Percentiles rank a stretch among this genome's conserved stretches.
These are phyloP conservation scores for Neoascochyta sp. DNA, from an alignment of 2,329 filamentous ascomycete genomes.

Conservation along the genomic window DNA sequence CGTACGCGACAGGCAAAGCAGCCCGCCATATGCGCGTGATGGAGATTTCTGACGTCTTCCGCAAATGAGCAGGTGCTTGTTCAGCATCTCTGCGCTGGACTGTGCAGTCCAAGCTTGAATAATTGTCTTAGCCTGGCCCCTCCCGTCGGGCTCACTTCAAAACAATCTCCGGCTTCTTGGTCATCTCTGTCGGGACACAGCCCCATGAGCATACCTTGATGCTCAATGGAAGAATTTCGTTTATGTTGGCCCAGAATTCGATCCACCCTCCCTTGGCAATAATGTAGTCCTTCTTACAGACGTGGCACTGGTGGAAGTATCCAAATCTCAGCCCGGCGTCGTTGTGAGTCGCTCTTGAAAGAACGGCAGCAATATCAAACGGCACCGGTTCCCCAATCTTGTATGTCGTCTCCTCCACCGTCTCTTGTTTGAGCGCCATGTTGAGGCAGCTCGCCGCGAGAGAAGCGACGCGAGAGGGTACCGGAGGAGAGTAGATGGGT, in stretches of 20 bases:
- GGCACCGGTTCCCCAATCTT: conserved; percentile 7
- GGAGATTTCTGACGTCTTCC: too few relatives aligned
- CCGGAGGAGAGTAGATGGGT: conserved; percentile 15
- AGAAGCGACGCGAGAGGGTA: conserved; percentile 9
- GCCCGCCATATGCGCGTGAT: too few relatives aligned
- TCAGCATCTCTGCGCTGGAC: too few relatives aligned
- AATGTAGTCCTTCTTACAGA: conserved; percentile 26
- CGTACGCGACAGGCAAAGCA: too few relatives aligned
- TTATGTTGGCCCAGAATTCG: conserved; percentile 23
- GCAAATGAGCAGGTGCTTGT: too few relatives aligned
- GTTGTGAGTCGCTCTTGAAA: conserved; percentile 13
- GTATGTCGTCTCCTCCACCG: conserved; percentile 6
- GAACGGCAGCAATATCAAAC: conserved; percentile 9
- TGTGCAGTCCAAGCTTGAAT: too few relatives aligned
- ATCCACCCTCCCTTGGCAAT: conserved; percentile 31
- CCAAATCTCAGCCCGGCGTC: conserved; percentile 12
- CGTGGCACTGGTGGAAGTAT: conserved; percentile 22
- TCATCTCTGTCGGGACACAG: conserved; percentile 24
- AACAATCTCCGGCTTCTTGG: conserved; percentile 18
- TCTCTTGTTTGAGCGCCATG: conserved; percentile 9
- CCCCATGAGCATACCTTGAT: conserved; percentile 32
- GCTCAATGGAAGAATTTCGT: conserved; percentile 16
- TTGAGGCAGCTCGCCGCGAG: conserved; percentile 15
- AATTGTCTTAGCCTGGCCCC: too few relatives aligned
- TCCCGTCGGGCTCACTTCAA: too few relatives aligned